Conservation (phyloP, 192 early-diverging fungal species). For the Fimicolochytrium jonesii region DNA sequence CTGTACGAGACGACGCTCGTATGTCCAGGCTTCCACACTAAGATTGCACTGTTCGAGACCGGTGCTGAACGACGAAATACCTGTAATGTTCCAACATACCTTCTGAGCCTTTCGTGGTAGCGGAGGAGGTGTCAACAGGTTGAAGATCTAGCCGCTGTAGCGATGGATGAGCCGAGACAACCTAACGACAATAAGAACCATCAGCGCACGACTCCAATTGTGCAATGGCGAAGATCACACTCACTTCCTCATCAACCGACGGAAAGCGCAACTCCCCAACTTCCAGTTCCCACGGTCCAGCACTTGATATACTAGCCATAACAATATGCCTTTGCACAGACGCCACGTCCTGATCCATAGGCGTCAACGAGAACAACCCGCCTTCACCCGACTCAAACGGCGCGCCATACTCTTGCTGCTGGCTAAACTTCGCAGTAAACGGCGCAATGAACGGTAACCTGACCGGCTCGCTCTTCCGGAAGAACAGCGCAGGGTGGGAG, state of each 20-base stretch:
- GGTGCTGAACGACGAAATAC: not conserved
- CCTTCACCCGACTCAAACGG: slow-evolving; percentile 20
- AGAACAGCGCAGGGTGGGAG: slow-evolving; percentile 32
- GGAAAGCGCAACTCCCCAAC: too few relatives aligned
- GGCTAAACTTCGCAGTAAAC: slow-evolving; percentile 49
- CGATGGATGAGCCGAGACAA: too few relatives aligned
- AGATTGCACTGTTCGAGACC: slow-evolving; percentile 10
- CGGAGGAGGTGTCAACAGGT: too few relatives aligned
- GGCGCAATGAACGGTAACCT: slow-evolving; percentile 51
- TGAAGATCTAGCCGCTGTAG: too few relatives aligned
- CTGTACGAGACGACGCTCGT: slow-evolving; percentile 38
- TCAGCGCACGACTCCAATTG: too few relatives aligned
- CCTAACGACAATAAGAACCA: too few relatives aligned
- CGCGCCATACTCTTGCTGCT: slow-evolving; percentile 26
- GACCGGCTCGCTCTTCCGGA: slow-evolving; percentile 53
- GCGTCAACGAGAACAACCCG: slow-evolving; percentile 9
- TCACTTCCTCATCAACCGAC: too few relatives aligned
- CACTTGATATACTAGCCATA: slow-evolving; percentile 30
- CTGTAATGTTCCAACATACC: too few relatives aligned
- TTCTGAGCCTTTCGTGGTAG: too few relatives aligned
- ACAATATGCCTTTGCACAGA: slow-evolving; percentile 34
- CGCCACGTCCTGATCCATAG: slow-evolving; percentile 7
- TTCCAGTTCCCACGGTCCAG: slow-evolving; percentile 46
- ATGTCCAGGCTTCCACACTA: slow-evolving; percentile 54
- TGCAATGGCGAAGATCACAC: too few relatives aligned